These are phyloP conservation scores for Picochlorum sp. DNA, from an alignment of 139 green algal genomes.

Conservation along the genomic window DNA sequence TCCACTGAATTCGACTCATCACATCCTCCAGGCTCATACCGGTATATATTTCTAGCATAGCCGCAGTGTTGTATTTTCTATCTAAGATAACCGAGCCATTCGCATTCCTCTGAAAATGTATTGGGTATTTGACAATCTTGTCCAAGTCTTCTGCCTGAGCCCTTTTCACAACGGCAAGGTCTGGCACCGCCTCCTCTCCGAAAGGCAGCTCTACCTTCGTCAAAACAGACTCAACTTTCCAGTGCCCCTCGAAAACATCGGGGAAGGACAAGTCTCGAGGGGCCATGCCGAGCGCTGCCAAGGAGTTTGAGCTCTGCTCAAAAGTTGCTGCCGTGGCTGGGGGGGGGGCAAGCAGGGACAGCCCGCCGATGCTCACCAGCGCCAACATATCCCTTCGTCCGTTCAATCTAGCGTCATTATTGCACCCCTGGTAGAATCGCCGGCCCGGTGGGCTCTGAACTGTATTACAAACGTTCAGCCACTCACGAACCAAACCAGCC, in stretches of 20 bases:
- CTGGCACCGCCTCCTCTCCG: slow-evolving; percentile 52
- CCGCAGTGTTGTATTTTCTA: slow-evolving; percentile 61
- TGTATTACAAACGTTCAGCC: too few relatives aligned
- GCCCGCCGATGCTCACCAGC: too few relatives aligned
- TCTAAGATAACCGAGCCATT: slow-evolving; percentile 57
- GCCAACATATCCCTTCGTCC: too few relatives aligned
- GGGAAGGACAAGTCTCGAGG: slow-evolving; percentile 51
- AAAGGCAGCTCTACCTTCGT: slow-evolving; percentile 53
- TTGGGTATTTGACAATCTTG: slow-evolving; percentile 34
- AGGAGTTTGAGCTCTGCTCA: too few relatives aligned
- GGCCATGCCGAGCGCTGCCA: slow-evolving; percentile 31
- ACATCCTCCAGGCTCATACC: slow-evolving; percentile 9
- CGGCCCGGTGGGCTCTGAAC: too few relatives aligned
- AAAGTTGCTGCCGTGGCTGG: too few relatives aligned
- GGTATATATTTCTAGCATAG: slow-evolving; percentile 55
- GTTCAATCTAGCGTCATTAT: too few relatives aligned
- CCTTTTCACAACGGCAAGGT: slow-evolving; percentile 41
- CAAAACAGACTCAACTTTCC: slow-evolving; percentile 47
- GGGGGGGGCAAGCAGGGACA: too few relatives aligned
- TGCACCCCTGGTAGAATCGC: too few relatives aligned
- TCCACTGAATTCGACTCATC: slow-evolving; percentile 48
- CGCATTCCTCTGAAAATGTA: slow-evolving; percentile 35
- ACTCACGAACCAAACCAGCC: too few relatives aligned
- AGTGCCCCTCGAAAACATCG: slow-evolving; percentile 44
- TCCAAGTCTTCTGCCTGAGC: slow-evolving; percentile 46